A percentile compares a stretch with the other conserved stretches of the same genome.
These are phyloP conservation scores for Elasticomyces elasticus DNA, from an alignment of 495 filamentous ascomycete species.

Conservation along the genomic window DNA sequence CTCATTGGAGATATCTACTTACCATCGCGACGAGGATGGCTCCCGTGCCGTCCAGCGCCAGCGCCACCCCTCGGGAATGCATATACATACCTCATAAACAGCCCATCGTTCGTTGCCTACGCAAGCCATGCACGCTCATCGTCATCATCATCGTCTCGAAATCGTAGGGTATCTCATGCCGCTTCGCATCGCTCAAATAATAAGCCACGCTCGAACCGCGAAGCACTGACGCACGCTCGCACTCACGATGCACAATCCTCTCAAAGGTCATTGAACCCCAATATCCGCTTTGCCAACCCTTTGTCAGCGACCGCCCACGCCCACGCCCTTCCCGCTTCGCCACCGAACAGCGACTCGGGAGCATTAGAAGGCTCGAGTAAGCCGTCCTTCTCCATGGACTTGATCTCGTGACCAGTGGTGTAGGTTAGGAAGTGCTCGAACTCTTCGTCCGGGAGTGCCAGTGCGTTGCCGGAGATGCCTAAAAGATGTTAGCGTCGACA, in stretches of 20 bases:
- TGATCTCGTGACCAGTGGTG: conserved; percentile 41
- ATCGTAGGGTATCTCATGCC: neutral
- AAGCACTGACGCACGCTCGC: no score
- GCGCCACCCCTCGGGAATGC: neutral
- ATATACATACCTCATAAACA: neutral
- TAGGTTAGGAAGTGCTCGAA: conserved; percentile 45
- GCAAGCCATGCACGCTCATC: neutral
- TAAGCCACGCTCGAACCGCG: neutral
- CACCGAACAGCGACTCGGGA: conserved; percentile 34
- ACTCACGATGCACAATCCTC: neutral
- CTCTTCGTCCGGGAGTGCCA: conserved; percentile 36
- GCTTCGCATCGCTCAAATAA: neutral
- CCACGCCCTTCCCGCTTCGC: conserved; percentile 42
- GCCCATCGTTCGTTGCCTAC: neutral
- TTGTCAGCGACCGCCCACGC: conserved; percentile 36
- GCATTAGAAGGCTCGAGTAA: conserved; percentile 35
- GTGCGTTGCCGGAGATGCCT: conserved; percentile 50
- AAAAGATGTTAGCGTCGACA: neutral
- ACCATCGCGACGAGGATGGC: neutral
- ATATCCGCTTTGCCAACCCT: conserved; percentile 31
- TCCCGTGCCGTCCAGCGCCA: neutral
- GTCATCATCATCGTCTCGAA: neutral
- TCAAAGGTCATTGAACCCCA: conserved; percentile 42
- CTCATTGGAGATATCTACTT: neutral
- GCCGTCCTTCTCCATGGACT: conserved; percentile 37